These are phyloP conservation scores for Ciborinia camelliae DNA, from an alignment of 2,329 filamentous ascomycete species.

Conservation along the genomic window DNA sequence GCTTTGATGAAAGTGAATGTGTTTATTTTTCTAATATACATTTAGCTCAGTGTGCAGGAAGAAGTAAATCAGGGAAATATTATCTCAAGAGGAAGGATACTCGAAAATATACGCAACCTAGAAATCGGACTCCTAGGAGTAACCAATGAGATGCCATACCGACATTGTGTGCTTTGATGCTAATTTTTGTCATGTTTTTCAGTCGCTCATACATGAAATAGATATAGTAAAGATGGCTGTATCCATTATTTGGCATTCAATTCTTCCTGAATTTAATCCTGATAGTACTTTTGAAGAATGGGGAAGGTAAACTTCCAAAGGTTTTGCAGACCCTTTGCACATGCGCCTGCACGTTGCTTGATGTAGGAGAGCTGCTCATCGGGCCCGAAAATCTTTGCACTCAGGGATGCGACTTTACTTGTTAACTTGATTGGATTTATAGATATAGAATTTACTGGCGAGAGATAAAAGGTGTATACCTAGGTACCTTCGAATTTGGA, in stretches of 20 bases:
- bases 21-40: neutral
- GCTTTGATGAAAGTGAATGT: neutral
- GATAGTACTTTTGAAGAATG: neutral
- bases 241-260: too few relatives aligned
- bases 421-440: too few relatives aligned
- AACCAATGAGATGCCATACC: neutral
- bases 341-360: neutral
- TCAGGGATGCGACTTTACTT: too few relatives aligned
- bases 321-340: neutral
- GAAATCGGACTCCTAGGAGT: neutral
- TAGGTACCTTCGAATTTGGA: neutral
- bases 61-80: neutral
- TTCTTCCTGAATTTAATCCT: neutral
- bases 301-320: neutral
- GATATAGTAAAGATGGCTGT: neutral
- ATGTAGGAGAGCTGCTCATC: neutral
- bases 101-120: neutral
- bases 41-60: neutral
- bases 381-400: too few relatives aligned
- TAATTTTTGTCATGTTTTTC: neutral
- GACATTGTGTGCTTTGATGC: neutral
- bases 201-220: neutral
- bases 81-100: too few relatives aligned
- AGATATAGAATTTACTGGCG: too few relatives aligned
- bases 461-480: neutral